Base-by-base conservation (phyloP, 2,329 filamentous ascomycete genomes). In the Fusarium sp. region DNA sequence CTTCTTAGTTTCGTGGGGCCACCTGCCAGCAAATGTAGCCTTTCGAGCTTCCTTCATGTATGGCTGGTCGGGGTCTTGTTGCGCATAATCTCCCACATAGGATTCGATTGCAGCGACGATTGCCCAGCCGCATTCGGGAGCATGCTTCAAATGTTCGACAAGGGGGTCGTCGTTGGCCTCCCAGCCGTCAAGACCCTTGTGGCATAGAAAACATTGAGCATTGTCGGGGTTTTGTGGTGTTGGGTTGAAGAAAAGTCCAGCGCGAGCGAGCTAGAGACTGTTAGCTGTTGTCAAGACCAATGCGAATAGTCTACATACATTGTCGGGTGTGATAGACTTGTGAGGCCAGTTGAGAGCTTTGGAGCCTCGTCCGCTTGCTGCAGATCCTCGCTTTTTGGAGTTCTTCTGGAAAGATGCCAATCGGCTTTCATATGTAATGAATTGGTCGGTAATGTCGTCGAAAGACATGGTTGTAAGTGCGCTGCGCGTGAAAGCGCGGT, bases 191-290 rank as follows among this genome's bases (percentile, higher is more conserved):
- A 99, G 85, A 57, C 90, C 88, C 77, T 93, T 92, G 66, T 89
- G 83, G 81, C 96, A 99, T 37, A 94, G 85, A 79, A 97, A 98
- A 79, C 96, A 99, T 71, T 89, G 87, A 47, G 92, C 92, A 78
- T 98, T 98, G 79, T 99, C 96, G 37, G 90, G 90, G 75, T 89
- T 92, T 46, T 88, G 86, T 52, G 88, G 84, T 15, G 87, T 88
- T 3, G 96, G 95, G 64, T 90, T 88, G 81, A 93, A 98, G 81
- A 91, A 96, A 82, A 99, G 97, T 37, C 96, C 96, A 58, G 96
- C 95, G 75, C 88, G 89, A 6, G 96, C 95, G 74, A 99, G 90
- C 92, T 97, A 76, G 44, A 47, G 41, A 33, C 8, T n/a, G 71
- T 80, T 53, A 77, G 70, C 56, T 62, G 40, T 11, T 54, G 30